A percentile compares a stretch with the other conserved stretches of the same genome.
Conservation (phyloP, 495 filamentous ascomycete species). For the Pseudoneurospora amorphoporcata region DNA sequence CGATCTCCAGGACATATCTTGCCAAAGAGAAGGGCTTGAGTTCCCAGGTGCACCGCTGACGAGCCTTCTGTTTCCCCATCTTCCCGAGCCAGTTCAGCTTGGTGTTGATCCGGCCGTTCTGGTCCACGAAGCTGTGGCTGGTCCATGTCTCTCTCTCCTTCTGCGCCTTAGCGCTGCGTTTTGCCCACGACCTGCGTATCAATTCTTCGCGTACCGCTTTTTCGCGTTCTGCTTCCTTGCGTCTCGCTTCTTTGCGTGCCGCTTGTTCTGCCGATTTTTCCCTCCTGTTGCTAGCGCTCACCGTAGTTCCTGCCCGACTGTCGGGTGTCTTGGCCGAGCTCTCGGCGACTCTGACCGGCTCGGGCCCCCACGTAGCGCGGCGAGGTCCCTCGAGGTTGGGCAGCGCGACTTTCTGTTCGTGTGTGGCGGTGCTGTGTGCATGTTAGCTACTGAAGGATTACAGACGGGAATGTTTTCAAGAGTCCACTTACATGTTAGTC, state of each 20-base stretch:
- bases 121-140: not conserved
- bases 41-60: not conserved
- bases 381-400: not conserved
- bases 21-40: not conserved
- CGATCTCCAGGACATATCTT: not conserved
- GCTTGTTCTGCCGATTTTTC: not conserved
- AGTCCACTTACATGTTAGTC: not conserved
- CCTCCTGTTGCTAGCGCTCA: fast-evolving
- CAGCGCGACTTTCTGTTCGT: not conserved
- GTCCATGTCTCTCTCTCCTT: not conserved
- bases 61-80: not conserved
- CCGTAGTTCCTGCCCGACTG: fast-evolving
- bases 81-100: not conserved
- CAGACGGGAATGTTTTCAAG: not conserved
- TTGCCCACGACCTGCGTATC: not conserved
- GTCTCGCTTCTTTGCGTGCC: no score
- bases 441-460: not conserved
- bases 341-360: not conserved
- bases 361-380: not conserved
- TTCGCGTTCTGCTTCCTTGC: not conserved
- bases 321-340: not conserved
- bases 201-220: not conserved
- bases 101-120: fast-evolving
- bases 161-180: not conserved
- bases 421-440: not conserved